Evolutionary conservation across 2,329 filamentous ascomycete species (phyloP), one percentile per base, ranked within the genome.

Genomic region (Tolypocladium amazonense): DNA sequence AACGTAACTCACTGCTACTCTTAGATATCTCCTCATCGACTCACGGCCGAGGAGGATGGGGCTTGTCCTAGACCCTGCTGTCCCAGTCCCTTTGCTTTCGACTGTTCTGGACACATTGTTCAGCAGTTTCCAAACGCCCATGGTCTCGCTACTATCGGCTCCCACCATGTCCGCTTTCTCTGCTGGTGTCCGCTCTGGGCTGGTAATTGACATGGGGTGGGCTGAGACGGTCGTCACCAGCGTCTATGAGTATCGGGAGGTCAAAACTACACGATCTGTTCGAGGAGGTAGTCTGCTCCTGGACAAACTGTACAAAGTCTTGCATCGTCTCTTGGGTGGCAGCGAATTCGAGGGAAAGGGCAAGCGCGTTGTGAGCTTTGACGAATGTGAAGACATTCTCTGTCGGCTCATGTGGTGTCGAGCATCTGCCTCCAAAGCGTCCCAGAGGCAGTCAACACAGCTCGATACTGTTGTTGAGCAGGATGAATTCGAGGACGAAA

Each of bases 121-220:
- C 72, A 83, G 81, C 61, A 86, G 84, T 55, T 94, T 93, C 71
- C 89, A 92, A 65, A 83, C 88, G 20, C 89, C 92, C 0, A 87
- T 84, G 27, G 82, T 97, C 63, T 92, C 90, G 2, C 79, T 99
- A 50, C 77, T 97, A 68, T 90, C 92, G 1, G 83, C 85, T 0
- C 85, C 93, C 0, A 82, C 91, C 25, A 87, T 94, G 73, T 80
- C 86, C 1, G 79, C 88, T 8, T 83, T 92, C 3, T 88, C 88
- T 9, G 92, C 92, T 7, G 94, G 94, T 0, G 77, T 96, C 47
- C 86, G 94, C 18, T 90, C 90, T n/a, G 91, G 88, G 1, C 73
- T 99, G 50, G 85, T 97, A 0, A 80, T 99, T 43, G 92, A 99
- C 69, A 81, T 99, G 62, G 94, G 93, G 52, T 99, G 94, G 94